Conservation (phyloP, 768 basidiomycete species). For the Lactarius deliciosus region DNA sequence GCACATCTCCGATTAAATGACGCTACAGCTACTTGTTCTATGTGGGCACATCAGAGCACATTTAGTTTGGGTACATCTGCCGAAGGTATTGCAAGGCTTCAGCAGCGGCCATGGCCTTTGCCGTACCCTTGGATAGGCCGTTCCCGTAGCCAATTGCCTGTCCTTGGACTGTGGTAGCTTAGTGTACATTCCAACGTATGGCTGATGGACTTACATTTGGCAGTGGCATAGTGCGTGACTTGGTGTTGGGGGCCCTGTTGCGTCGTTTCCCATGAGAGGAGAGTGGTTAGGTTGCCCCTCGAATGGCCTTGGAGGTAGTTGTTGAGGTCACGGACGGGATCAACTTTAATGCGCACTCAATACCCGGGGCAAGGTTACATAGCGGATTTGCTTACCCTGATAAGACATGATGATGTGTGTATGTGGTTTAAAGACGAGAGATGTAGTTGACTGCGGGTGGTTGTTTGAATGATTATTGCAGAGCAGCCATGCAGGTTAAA, state of each 20-base stretch:
- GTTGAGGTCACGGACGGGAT: slow-evolving; percentile 16
- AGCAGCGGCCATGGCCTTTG: neutral
- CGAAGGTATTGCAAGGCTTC: neutral
- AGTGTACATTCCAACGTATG: neutral
- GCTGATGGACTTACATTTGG: slow-evolving; percentile 9
- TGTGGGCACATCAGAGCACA: neutral
- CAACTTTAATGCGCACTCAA: neutral
- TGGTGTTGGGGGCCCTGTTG: neutral
- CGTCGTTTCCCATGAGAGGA: neutral
- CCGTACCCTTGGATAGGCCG: neutral
- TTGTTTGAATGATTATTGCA: neutral
- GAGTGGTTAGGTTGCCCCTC: slow-evolving; percentile 1
- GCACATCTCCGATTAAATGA: neutral
- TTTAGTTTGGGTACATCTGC: neutral
- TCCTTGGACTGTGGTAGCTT: slow-evolving; percentile 2
- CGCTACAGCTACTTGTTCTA: neutral
- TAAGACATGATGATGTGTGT: slow-evolving; percentile 1
- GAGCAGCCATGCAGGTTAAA: slow-evolving; percentile 1
- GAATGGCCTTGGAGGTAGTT: slow-evolving; percentile 11
- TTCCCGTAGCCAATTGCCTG: neutral
- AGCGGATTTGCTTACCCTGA: neutral
- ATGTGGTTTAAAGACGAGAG: neutral
- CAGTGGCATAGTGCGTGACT: neutral
- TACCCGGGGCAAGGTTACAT: neutral
- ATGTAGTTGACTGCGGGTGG: neutral